These are phyloP conservation scores for Pichia insulana DNA, from an alignment of 805 yeast species.

Conservation along the genomic window DNA sequence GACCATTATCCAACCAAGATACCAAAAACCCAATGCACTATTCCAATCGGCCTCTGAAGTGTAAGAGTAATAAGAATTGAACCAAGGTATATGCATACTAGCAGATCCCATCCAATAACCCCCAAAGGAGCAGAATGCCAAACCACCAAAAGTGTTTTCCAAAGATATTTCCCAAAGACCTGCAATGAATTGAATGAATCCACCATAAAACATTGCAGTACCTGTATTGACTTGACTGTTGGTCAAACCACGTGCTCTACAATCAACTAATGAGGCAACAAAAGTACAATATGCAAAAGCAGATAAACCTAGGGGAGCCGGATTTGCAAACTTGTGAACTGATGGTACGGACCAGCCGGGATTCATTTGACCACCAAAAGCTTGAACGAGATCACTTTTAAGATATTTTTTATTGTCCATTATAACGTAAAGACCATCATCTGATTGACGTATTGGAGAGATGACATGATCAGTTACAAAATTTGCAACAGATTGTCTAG, in stretches of 20 bases:
- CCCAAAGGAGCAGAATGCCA: conserved; percentile 52
- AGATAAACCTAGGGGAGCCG: conserved; percentile 66
- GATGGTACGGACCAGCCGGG: conserved; percentile 61
- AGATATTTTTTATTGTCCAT: conserved; percentile 65
- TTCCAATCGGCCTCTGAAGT: conserved; percentile 35
- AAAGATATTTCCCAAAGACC: conserved; percentile 69
- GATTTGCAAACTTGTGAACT: conserved; percentile 55
- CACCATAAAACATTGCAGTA: conserved; percentile 64
- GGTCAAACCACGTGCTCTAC: conserved; percentile 59
- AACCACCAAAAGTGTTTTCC: conserved; percentile 70
- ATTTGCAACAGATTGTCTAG: too few species aligned
- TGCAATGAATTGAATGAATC: conserved; percentile 59
- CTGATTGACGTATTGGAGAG: conserved; percentile 24
- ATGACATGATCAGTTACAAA: too few species aligned
- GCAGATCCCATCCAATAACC: conserved; percentile 77
- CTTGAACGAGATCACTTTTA: conserved; percentile 47
- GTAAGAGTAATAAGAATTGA: conserved; percentile 45
- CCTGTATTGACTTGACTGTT: conserved; percentile 56
- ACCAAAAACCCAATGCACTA: conserved; percentile 49
- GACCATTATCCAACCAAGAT: conserved; percentile 58
- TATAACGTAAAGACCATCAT: conserved; percentile 53
- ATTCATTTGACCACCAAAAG: conserved; percentile 78
- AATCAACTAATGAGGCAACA: conserved; percentile 54
- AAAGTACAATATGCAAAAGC: conserved; percentile 68
- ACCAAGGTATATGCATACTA: conserved; percentile 50